Evolutionary conservation across 495 filamentous ascomycete species (phyloP), one percentile per base, ranked within the genome.

Genomic region (Daldinia bambusicola): DNA sequence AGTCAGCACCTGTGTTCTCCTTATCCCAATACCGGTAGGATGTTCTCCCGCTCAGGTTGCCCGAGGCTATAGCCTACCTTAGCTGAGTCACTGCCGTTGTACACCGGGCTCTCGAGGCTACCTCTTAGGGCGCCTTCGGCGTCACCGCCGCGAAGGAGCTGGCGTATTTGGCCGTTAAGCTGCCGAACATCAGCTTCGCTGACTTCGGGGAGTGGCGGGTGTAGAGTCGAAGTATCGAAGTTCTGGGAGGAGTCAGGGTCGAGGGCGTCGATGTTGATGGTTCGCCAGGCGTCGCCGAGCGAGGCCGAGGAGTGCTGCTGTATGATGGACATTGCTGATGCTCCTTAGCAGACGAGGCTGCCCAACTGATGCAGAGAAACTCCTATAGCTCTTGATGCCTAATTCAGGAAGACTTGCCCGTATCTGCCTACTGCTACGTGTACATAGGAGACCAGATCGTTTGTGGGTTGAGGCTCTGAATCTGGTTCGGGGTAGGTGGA

Each of bases 241-340:
- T 97, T 97, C 77, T 87, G 82, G 51, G 90, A 84, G 63, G 91
- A 91, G 80, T 97, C 94, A n/a, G 93, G 91, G 80, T 94, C 90
- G 61, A 95, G 88, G 70, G 89, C 86, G 80, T 97, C 94, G 82
- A 97, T 89, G 84, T 97, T 93, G 85, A 97, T 95, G 74, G 93
- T 97, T 78, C 94, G 92, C 89, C 92, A 97, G 85, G 83, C 84
- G 73, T 88, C 86, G 77, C 76, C 75, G 26, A 88, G 80, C 62
- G 84, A 78, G 37, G 85, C 80, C 36, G 74, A 55, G 52, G 81
- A 83, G 76, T 84, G 81, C 73, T 87, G 84, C 70, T 86, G 86
- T 75, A 87, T 86, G 69, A 88, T 84, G 41, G 85, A 87, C 86
- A 88, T 88, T 43, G 10, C 13, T 40, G 13, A 52, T 48, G 37